Percentiles rank a stretch among this genome's conserved stretches.
Conservation (phyloP, 352 stramenopile genomes). For the Phytophthora idaei region DNA sequence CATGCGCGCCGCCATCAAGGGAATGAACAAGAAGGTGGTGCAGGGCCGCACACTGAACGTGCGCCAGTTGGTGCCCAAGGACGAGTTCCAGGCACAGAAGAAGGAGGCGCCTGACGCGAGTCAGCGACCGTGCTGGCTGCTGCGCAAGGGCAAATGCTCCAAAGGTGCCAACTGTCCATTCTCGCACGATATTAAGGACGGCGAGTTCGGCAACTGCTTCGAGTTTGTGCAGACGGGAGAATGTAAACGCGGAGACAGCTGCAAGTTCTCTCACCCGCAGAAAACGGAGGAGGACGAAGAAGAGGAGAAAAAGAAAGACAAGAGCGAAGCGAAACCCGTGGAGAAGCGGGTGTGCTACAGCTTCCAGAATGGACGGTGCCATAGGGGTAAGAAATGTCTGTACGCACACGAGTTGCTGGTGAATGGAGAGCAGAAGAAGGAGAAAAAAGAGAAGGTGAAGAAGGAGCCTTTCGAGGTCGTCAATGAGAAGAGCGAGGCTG, state of each 20-base stretch:
- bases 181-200: conserved; percentile 75
- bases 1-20: conserved; percentile 75
- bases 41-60: conserved; percentile 79
- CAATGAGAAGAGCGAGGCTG: conserved; percentile 19
- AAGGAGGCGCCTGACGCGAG: conserved; percentile 42
- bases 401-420: conserved; percentile 65
- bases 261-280: conserved; percentile 67
- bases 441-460: conserved; percentile 21
- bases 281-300: conserved; percentile 17
- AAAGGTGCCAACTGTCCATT: conserved; percentile 74
- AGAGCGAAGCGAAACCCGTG: conserved; percentile 21
- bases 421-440: conserved; percentile 3
- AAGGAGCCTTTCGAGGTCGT: conserved; percentile 46
- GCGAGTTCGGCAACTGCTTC: conserved; percentile 81
- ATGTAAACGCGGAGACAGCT: conserved; percentile 75
- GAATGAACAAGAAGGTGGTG: conserved; percentile 78
- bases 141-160: conserved; percentile 82
- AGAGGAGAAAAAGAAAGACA: conserved; percentile 14
- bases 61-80: conserved; percentile 73
- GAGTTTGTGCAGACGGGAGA: conserved; percentile 75
- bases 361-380: conserved; percentile 79
- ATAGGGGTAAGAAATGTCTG: conserved; percentile 73
- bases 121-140: conserved; percentile 67
- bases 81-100: conserved; percentile 64
- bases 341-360: conserved; percentile 73